Conservation (phyloP, 441 rosid species). For the Erodium moschatum region DNA sequence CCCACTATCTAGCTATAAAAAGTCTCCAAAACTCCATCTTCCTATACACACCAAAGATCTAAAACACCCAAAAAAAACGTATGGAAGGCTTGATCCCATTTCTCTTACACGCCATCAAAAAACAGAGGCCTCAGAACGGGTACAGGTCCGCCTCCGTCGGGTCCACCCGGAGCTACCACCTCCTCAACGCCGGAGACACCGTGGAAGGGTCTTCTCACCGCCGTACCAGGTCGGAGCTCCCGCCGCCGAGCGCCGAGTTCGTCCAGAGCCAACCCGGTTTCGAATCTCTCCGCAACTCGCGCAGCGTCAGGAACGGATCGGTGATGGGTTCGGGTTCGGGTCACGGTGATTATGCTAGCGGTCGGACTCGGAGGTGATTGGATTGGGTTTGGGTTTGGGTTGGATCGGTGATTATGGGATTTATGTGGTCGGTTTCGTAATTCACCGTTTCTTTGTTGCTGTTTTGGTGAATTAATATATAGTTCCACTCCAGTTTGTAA, state of each 20-base stretch:
- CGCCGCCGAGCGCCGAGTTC: constrained; percentile 16
- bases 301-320: no score
- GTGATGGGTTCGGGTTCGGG: neutral
- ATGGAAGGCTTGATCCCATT: constrained; percentile 69
- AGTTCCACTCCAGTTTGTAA: no score
- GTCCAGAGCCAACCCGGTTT: constrained; percentile 22
- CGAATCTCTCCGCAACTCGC: neutral
- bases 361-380: neutral
- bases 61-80: neutral
- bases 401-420: no score
- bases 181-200: constrained; percentile 29
- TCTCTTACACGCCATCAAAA: constrained; percentile 43
- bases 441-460: no score
- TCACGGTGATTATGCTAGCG: neutral
- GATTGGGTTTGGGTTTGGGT: neutral
- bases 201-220: constrained; percentile 42
- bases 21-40: no score
- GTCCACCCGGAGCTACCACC: constrained; percentile 49
- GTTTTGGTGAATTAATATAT: no score
- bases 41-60: no score
- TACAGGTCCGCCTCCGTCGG: constrained; percentile 35
- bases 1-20: no score
- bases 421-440: no score
- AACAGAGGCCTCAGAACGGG: constrained; percentile 31
- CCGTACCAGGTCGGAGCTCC: constrained; percentile 39